Conservation (phyloP, 1,139 yeast species). For the Hansenula lynferdii region DNA sequence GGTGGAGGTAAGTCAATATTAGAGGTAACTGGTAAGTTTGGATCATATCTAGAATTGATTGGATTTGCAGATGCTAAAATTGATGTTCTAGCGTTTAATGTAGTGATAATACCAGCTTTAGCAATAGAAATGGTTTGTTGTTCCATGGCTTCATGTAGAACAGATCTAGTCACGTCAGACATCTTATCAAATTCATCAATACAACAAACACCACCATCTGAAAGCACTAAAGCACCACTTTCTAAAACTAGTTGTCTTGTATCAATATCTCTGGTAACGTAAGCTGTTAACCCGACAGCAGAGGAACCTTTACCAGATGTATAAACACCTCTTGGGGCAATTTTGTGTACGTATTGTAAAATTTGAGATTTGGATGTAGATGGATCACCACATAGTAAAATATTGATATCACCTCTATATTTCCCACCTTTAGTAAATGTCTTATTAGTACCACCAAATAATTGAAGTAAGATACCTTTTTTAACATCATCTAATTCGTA, state of each 20-base stretch:
- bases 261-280: slow-evolving; percentile 90
- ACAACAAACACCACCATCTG: slow-evolving; percentile 99
- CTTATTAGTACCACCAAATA: slow-evolving; percentile 95
- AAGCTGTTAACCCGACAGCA: slow-evolving; percentile 98
- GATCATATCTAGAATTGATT: slow-evolving; percentile 93
- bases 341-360: slow-evolving; percentile 90
- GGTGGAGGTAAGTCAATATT: slow-evolving; percentile 98
- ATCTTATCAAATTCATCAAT: slow-evolving; percentile 98
- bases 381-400: slow-evolving; percentile 94
- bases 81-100: slow-evolving; percentile 93
- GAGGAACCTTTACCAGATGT: slow-evolving; percentile 99
- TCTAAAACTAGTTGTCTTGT: slow-evolving; percentile 91
- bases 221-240: slow-evolving; percentile 92
- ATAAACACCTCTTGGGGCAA: slow-evolving; percentile 96
- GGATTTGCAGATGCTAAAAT: slow-evolving; percentile 97
- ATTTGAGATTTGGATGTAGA: slow-evolving; percentile 96
- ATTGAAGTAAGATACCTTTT: slow-evolving; percentile 86
- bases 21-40: slow-evolving; percentile 86
- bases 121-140: slow-evolving; percentile 98
- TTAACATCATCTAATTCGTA: slow-evolving; percentile 96
- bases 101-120: slow-evolving; percentile 96
- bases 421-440: slow-evolving; percentile 86
- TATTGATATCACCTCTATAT: slow-evolving; percentile 92
- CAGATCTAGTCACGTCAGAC: slow-evolving; percentile 93
- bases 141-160: slow-evolving; percentile 98